Evolutionary conservation across 345 rosid genomes (phyloP), one percentile per base, ranked within the genome.

Genomic region (Aurinia saxatilis): DNA sequence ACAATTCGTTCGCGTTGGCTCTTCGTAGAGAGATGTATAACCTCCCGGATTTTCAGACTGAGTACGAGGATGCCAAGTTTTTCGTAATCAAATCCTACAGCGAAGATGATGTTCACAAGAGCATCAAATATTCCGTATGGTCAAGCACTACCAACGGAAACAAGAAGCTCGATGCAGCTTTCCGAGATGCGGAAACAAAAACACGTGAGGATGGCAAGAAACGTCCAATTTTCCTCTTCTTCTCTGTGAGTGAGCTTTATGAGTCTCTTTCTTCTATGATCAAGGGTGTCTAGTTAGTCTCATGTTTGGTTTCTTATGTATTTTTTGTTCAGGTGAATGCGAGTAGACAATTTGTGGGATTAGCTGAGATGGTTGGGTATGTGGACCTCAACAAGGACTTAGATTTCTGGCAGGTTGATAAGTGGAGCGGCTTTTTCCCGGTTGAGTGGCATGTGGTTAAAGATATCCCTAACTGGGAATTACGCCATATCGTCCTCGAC

Each of bases 331-430:
- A 87, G 95, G 95, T 87, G 50, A 87, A 87, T 70, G 85, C 85
- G 58, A 87, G 95, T 73, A 89, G 91, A 41, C 91, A 87, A 53
- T 87, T 84, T 75, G 89, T 87, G 61, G 95, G 95, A 13, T 39
- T 83, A 45, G 95, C 95, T 33, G 89, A 87, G 79, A 87, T 87
- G 91, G 71, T 78, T 39, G 91, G 91, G 53, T 70, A 66, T 47
- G 87, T 87, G 13, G 91, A 87, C 77, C 83, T 82, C 54, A 63
- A 81, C 19, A 85, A 81, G 67, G 89, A 87, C 63, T 78, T 87
- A 80, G 85, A 78, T 66, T 87, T 87, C 68, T 87, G 95, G 95
- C 87, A 83, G 60, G 71, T 84, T 57, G 88, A 84, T 67, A 87
- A 83, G 68, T 87, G 95, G 95, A 78, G 63, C 36, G 95, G 95